Conservation (phyloP, 805 yeast species). For the Ogataea methanolica region DNA sequence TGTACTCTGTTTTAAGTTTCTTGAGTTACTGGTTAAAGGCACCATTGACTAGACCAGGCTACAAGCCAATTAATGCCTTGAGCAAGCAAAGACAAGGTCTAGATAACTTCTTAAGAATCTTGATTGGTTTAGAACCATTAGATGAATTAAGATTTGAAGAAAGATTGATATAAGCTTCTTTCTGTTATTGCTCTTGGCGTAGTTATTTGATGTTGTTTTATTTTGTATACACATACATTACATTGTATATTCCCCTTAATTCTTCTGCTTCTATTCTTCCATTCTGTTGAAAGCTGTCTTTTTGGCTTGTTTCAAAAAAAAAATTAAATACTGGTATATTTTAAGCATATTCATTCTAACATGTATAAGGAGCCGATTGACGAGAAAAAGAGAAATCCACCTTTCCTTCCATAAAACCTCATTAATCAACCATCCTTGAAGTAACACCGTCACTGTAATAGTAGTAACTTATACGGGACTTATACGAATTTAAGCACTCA, state of each 20-base stretch:
- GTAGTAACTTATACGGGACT: neutral
- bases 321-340: neutral
- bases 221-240: no score
- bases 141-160: conserved; percentile 95
- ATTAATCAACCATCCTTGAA: neutral
- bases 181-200: neutral
- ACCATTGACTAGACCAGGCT: conserved; percentile 88
- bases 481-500: neutral
- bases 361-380: neutral
- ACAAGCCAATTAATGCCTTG: conserved; percentile 84
- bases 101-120: conserved; percentile 83
- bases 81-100: conserved; percentile 92
- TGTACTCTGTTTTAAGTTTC: conserved; percentile 83
- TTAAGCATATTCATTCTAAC: no score
- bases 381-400: neutral
- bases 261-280: no score
- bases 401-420: neutral
- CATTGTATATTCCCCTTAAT: no score
- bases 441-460: no score
- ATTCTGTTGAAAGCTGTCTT: neutral
- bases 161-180: conserved; percentile 46
- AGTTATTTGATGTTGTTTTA: neutral
- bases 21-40: conserved; percentile 96
- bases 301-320: no score
- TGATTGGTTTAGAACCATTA: conserved; percentile 85